A percentile compares a stretch with the other conserved stretches of the same genome.
These are phyloP conservation scores for Pseudonitzschia delicatissima DNA, from an alignment of 108 stramenopile species.

Conservation along the genomic window DNA sequence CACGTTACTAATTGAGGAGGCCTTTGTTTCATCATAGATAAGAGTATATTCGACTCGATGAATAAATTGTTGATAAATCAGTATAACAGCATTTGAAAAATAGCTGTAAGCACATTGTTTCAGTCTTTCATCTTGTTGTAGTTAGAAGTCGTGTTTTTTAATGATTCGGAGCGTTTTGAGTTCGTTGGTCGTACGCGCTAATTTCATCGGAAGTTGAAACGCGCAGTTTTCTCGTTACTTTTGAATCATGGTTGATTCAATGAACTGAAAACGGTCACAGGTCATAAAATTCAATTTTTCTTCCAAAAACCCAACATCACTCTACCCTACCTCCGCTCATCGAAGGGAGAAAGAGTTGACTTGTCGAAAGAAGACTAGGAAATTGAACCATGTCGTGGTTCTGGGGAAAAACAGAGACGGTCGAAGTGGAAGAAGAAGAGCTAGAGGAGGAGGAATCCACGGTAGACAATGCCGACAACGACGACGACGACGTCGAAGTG, in stretches of 20 bases:
- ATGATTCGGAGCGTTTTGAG: too few species aligned
- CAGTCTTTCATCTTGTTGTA: too few species aligned
- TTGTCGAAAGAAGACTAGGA: not conserved
- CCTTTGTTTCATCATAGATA: not conserved
- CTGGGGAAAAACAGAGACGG: conserved; percentile 21
- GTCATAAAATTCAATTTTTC: not conserved
- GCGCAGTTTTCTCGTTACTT: not conserved
- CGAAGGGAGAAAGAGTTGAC: not conserved
- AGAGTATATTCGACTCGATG: not conserved
- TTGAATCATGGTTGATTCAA: not conserved
- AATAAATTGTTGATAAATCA: too few species aligned
- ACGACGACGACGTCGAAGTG: not conserved
- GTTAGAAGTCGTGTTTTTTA: too few species aligned
- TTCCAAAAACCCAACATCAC: not conserved
- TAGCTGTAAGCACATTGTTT: too few species aligned
- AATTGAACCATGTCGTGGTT: conserved; percentile 32
- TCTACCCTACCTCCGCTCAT: not conserved
- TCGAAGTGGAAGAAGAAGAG: conserved; percentile 6
- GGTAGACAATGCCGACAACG: not conserved
- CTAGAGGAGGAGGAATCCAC: not conserved
- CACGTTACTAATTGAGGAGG: too few species aligned
- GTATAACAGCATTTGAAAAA: too few species aligned
- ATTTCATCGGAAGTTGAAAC: not conserved
- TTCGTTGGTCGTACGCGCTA: too few species aligned
- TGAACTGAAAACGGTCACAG: not conserved